These are phyloP conservation scores for Gossypium anomalum DNA, from an alignment of 345 rosid genomes.

Conservation along the genomic window DNA sequence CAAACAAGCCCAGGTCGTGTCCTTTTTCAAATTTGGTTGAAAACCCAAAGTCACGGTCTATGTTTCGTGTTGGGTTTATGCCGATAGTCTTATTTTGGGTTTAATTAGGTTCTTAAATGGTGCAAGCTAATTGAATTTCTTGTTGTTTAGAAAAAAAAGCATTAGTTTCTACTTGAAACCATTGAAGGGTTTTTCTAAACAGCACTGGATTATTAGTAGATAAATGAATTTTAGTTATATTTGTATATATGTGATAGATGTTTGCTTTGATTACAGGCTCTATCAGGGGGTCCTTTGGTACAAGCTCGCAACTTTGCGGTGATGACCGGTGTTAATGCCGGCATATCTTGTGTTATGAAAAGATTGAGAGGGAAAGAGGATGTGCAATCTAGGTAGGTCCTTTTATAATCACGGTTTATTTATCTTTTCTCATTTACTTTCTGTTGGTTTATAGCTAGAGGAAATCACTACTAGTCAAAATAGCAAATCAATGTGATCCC, in stretches of 20 bases:
- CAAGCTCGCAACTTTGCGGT: conserved; percentile 98
- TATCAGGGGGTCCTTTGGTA: conserved; percentile 78
- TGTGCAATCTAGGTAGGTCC: conserved; percentile 70
- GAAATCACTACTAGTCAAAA: not conserved
- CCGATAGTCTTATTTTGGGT: not conserved
- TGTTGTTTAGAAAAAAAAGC: not conserved
- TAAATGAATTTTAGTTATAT: not conserved
- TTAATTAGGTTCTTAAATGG: not conserved
- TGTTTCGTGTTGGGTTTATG: not conserved
- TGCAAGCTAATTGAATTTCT: not conserved
- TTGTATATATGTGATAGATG: not conserved
- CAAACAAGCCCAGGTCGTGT: conserved; percentile 75
- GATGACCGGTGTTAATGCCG: conserved; percentile 90
- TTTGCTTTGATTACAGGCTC: conserved; percentile 42
- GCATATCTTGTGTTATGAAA: conserved; percentile 76
- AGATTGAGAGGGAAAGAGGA: conserved; percentile 94
- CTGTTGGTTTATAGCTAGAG: not conserved
- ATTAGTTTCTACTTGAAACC: too few relatives aligned
- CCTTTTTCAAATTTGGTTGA: not conserved
- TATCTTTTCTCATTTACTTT: too few relatives aligned
- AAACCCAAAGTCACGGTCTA: not conserved
- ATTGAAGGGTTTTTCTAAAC: too few relatives aligned
- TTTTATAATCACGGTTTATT: not conserved
- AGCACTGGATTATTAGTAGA: not conserved
- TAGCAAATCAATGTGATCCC: not conserved